phyloP scores from a whole-genome alignment of 1,139 yeast genomes.

The Taphrina sp. region DNA sequence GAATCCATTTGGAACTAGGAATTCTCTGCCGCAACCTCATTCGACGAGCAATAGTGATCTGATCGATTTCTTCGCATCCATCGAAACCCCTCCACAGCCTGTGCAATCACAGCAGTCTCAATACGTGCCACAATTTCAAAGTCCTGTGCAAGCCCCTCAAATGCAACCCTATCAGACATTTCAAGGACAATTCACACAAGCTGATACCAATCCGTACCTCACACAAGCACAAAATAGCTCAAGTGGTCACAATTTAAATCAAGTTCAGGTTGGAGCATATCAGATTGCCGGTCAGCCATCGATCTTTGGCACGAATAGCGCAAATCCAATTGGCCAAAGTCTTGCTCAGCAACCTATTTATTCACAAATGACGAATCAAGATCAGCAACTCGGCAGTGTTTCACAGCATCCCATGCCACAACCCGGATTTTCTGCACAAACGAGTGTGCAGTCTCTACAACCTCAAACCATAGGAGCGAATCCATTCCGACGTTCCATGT shows the following conservation, averaged over 20 bases:
- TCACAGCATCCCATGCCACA: slow-evolving; percentile 1
- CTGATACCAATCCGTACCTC: neutral
- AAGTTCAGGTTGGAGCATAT: slow-evolving; percentile 37
- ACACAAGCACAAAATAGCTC: slow-evolving; percentile 35
- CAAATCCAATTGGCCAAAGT: slow-evolving; percentile 4
- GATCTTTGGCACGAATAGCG: slow-evolving; percentile 15
- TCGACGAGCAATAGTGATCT: slow-evolving; percentile 36
- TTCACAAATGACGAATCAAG: slow-evolving; percentile 23
- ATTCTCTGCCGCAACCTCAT: slow-evolving; percentile 33
- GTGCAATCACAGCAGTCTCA: slow-evolving; percentile 23
- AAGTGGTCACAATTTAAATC: slow-evolving; percentile 39
- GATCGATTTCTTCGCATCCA: slow-evolving; percentile 39
- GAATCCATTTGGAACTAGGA: slow-evolving; percentile 37
- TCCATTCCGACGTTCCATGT: slow-evolving; percentile 35
- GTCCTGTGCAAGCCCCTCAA: neutral
- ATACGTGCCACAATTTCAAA: slow-evolving; percentile 15
- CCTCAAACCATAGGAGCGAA: slow-evolving; percentile 34
- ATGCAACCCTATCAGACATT: neutral
- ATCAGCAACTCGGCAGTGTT: neutral
- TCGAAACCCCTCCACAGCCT: slow-evolving; percentile 35
- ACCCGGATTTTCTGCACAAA: neutral
- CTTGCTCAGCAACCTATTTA: neutral
- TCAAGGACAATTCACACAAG: neutral
- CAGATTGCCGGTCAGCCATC: slow-evolving; percentile 31
- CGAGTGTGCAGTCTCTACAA: slow-evolving; percentile 15